These are phyloP conservation scores for Mycena metata DNA, from an alignment of 768 basidiomycete species.

Conservation along the genomic window DNA sequence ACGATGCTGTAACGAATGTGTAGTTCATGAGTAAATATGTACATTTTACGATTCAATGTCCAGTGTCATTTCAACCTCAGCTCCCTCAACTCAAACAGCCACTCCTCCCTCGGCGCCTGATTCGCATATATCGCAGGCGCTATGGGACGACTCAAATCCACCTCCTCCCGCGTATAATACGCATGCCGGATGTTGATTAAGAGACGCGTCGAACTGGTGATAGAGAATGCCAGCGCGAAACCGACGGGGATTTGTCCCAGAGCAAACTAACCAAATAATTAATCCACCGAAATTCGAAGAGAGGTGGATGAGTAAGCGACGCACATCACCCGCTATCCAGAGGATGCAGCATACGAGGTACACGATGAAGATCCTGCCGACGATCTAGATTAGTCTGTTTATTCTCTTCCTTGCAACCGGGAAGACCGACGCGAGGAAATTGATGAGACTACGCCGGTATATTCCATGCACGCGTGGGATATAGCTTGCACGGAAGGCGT, in stretches of 20 bases:
- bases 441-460: constrained; percentile 24
- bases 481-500: constrained; percentile 18
- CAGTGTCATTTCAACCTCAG: constrained; percentile 1
- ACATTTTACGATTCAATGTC: neutral
- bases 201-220: constrained; percentile 48
- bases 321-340: constrained; percentile 45
- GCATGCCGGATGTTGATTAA: constrained; percentile 48
- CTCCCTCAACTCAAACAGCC: constrained; percentile 29
- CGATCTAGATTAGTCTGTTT: neutral
- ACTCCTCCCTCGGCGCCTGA: constrained; percentile 22
- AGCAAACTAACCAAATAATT: constrained; percentile 35
- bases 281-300: neutral
- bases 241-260: constrained; percentile 45
- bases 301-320: neutral
- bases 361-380: constrained; percentile 45
- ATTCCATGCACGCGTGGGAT: constrained; percentile 7
- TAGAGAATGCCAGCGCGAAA: constrained; percentile 46
- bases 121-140: constrained; percentile 23
- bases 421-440: constrained; percentile 21
- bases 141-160: constrained; percentile 11
- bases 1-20: too few species aligned
- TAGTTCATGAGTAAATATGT: too few species aligned
- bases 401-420: neutral
- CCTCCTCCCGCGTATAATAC: constrained; percentile 40
- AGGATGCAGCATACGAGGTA: constrained; percentile 46